Conservation (phyloP, 176 grass and related monocot genomes). For the Hsuehochloa calcarea region DNA sequence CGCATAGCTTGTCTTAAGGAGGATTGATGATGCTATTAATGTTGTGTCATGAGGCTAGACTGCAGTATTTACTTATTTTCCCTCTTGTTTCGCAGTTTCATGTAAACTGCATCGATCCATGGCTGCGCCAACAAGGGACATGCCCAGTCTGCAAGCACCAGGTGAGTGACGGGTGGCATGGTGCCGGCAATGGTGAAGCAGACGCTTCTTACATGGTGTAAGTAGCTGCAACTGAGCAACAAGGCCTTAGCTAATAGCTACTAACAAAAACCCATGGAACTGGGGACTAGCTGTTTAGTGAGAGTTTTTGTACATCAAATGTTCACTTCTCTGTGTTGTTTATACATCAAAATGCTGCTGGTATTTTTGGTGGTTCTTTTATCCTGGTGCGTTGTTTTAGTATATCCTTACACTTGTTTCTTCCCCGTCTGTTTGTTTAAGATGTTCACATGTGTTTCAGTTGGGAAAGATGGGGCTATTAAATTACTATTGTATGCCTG, state of each 20-base stretch:
- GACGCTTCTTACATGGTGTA: conserved; percentile 79
- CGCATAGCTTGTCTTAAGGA: neutral
- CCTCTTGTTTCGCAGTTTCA: conserved; percentile 64
- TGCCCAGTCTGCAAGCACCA: conserved; percentile 94
- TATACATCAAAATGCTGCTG: conserved; percentile 9
- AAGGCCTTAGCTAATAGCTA: conserved; percentile 16
- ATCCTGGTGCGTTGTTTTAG: neutral
- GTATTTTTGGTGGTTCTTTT: neutral
- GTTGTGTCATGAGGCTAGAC: neutral
- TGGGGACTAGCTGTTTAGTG: neutral
- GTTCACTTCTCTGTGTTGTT: conserved; percentile 6
- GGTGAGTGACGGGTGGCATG: conserved; percentile 54
- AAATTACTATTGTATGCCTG: neutral
- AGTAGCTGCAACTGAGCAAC: neutral
- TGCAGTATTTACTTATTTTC: conserved; percentile 4
- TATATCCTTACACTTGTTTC: neutral
- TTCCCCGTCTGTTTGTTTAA: neutral
- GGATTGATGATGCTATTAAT: conserved; percentile 16
- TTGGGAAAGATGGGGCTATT: neutral
- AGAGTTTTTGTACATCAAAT: conserved; percentile 33
- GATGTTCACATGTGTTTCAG: neutral
- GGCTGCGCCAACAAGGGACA: conserved; percentile 93
- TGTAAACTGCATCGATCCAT: conserved; percentile 86
- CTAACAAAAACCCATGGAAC: conserved; percentile 12
- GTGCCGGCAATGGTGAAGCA: conserved; percentile 25